Percentiles rank a stretch among this genome's conserved stretches.
phyloP scores from a whole-genome alignment of 73 alveolate species.

The Halteria grandinella region DNA sequence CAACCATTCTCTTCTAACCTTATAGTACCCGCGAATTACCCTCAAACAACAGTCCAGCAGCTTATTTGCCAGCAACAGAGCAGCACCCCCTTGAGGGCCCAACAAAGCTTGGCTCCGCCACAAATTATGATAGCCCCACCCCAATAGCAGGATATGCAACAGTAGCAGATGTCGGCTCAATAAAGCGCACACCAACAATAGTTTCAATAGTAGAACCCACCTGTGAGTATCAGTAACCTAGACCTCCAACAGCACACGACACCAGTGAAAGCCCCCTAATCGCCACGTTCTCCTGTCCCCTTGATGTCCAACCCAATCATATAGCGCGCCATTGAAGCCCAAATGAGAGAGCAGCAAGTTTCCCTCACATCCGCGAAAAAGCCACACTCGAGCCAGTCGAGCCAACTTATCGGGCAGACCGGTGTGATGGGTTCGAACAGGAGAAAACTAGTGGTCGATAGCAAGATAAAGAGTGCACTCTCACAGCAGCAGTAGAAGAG shows the following conservation, averaged over 20 bases:
- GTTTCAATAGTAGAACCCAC: background rate
- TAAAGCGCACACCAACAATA: background rate
- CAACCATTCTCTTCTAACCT: background rate
- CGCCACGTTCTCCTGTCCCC: slow-evolving; percentile 28
- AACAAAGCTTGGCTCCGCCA: background rate
- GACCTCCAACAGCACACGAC: background rate
- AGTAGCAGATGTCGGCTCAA: slow-evolving; percentile 1
- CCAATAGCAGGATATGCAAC: background rate
- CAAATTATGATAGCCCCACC: background rate
- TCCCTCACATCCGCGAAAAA: too few relatives aligned
- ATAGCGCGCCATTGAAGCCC: slow-evolving; percentile 20
- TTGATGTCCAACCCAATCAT: slow-evolving; percentile 44
- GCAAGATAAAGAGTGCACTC: too few relatives aligned
- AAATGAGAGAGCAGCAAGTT: too few relatives aligned
- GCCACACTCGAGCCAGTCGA: too few relatives aligned
- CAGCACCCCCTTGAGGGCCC: background rate
- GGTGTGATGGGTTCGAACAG: too few relatives aligned
- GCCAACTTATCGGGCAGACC: too few relatives aligned
- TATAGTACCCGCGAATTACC: background rate
- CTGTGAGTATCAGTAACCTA: background rate
- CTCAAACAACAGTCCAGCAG: background rate
- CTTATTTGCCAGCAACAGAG: too few relatives aligned
- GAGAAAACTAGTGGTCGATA: too few relatives aligned
- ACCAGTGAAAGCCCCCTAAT: background rate
- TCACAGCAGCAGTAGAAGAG: too few relatives aligned